Conservation (phyloP, 1,139 yeast species). For the Yamadazyma friedrichii region DNA sequence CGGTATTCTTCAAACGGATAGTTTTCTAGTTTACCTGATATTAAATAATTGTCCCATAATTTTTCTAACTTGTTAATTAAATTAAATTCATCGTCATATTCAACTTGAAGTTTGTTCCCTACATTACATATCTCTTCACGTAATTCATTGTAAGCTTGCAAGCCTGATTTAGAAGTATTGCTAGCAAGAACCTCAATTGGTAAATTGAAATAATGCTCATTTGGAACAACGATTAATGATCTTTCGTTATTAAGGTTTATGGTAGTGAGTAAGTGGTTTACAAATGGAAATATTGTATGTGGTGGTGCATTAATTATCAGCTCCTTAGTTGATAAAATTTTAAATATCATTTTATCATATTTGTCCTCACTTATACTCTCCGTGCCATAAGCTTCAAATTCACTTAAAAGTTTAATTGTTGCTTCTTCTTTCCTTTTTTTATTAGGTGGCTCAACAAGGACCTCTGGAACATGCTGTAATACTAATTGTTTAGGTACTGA, state of each 20-base stretch:
- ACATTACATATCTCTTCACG: neutral
- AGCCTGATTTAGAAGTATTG: neutral
- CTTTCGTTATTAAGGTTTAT: constrained; percentile 1
- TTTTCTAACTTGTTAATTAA: neutral
- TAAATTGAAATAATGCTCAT: neutral
- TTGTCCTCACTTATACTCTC: neutral
- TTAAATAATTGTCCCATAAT: neutral
- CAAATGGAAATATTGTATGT: neutral
- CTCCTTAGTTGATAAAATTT: neutral
- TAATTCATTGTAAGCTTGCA: neutral
- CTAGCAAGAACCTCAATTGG: neutral
- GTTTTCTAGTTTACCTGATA: neutral
- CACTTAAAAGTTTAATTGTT: neutral
- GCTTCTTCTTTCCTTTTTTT: neutral
- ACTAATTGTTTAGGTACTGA: neutral
- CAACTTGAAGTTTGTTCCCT: neutral
- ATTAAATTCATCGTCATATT: neutral
- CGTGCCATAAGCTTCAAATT: neutral
- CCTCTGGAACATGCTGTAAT: neutral
- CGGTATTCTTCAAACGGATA: constrained; percentile 4
- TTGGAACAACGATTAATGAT: constrained; percentile 6
- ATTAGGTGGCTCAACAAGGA: neutral
- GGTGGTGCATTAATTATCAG: constrained; percentile 5
- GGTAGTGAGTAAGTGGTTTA: neutral
- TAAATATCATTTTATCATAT: neutral